Percentiles rank a stretch among this genome's conserved stretches.
Conservation (phyloP, 331 rosid species). For the Prunus yedoensis region DNA sequence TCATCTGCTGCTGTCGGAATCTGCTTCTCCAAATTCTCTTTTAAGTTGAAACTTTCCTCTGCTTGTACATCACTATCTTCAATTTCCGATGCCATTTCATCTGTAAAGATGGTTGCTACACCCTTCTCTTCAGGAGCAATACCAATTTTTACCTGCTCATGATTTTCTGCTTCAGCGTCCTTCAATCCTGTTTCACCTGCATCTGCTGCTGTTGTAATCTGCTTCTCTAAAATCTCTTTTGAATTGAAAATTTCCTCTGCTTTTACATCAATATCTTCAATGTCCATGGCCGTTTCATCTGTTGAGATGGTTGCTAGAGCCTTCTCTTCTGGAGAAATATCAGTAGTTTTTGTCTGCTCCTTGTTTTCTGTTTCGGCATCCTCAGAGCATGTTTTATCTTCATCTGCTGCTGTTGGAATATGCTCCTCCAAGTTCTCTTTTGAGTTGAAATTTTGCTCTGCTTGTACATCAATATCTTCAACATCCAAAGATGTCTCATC, state of each 20-base stretch:
- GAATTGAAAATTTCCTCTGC: neutral
- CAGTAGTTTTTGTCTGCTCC: conserved; percentile 8
- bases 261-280: neutral
- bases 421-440: conserved; percentile 8
- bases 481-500: neutral
- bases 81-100: neutral
- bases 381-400: conserved; percentile 6
- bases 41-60: neutral
- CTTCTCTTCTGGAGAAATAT: neutral
- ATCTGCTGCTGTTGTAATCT: neutral
- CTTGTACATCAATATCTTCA: conserved; percentile 11
- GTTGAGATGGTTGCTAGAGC: conserved; percentile 1
- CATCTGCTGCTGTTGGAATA: neutral
- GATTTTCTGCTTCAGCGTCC: conserved; percentile 9
- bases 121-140: conserved; percentile 17
- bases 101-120: neutral
- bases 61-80: conserved; percentile 6
- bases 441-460: neutral
- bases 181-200: conserved; percentile 12
- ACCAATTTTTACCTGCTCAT: neutral
- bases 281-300: neutral
- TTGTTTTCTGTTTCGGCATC: conserved; percentile 18
- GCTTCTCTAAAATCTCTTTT: neutral
- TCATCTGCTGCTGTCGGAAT: neutral
- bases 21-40: conserved; percentile 2